These are phyloP conservation scores for Anacardium occidentale DNA, from an alignment of 345 rosid genomes.

Conservation along the genomic window DNA sequence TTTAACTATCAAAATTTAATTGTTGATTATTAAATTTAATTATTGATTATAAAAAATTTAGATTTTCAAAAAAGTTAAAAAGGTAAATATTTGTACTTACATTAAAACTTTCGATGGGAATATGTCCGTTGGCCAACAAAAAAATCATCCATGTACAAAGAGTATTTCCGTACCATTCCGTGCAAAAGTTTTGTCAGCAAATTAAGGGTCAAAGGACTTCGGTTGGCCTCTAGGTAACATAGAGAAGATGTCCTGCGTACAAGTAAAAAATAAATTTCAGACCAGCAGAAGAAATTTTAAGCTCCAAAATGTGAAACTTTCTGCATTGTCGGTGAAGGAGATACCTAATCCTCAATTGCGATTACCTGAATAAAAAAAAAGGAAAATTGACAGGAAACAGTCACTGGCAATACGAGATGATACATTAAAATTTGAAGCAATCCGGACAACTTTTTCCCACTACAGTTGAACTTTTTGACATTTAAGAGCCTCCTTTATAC, in stretches of 20 bases:
- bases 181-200: conserved; percentile 49
- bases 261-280: conserved; percentile 2
- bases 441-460: not conserved
- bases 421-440: not conserved
- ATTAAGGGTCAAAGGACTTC: conserved; percentile 43
- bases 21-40: too few species aligned
- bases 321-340: not conserved
- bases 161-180: conserved; percentile 57
- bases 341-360: not conserved
- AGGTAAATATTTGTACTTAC: too few species aligned
- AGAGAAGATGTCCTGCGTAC: conserved; percentile 74
- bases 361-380: not conserved
- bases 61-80: too few species aligned
- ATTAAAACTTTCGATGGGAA: too few species aligned
- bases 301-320: not conserved
- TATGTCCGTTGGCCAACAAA: too few species aligned
- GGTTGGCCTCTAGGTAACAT: conserved; percentile 69
- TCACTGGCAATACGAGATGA: too few species aligned
- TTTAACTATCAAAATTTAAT: too few species aligned
- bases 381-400: not conserved
- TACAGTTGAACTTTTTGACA: too few species aligned
- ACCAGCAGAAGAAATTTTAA: not conserved
- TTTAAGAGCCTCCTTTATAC: not conserved
- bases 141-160: not conserved
- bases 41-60: too few species aligned